A percentile compares a stretch with the other conserved stretches of the same genome.
phyloP scores from a whole-genome alignment of 1,139 yeast species.

The Entelexis paramagnoliae region DNA sequence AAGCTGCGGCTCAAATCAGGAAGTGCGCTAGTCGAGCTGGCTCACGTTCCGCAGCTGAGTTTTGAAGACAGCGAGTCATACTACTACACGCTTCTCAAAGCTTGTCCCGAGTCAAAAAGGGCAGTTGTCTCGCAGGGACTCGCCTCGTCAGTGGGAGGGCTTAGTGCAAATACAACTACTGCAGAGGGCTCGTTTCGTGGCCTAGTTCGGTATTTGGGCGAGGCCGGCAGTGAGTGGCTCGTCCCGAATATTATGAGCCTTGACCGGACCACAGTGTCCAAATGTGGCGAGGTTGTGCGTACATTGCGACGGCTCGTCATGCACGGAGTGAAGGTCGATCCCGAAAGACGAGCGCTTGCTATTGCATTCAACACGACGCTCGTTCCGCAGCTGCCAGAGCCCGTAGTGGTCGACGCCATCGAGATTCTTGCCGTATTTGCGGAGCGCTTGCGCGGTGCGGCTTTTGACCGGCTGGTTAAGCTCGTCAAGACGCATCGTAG shows the following conservation, averaged over 20 bases:
- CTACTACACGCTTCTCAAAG: constrained; percentile 1
- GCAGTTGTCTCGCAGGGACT: constrained; percentile 12
- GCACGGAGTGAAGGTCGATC: constrained; percentile 5
- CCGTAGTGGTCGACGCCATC: constrained; percentile 10
- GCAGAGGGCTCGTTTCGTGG: constrained; percentile 11
- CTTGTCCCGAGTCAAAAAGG: constrained; percentile 6
- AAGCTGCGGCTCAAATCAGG: constrained; percentile 30
- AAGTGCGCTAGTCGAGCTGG: constrained; percentile 5
- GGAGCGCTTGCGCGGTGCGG: not conserved
- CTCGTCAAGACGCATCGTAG: constrained; percentile 22
- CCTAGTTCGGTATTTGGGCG: not conserved
- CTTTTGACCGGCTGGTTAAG: constrained; percentile 20
- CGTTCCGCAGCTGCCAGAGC: not conserved
- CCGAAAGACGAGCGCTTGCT: constrained; percentile 9
- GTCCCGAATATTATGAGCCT: constrained; percentile 5
- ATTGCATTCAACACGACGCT: constrained; percentile 20
- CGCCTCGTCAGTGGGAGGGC: constrained; percentile 17
- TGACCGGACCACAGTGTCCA: constrained; percentile 1
- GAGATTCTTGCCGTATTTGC: constrained; percentile 16
- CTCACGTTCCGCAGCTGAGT: not conserved
- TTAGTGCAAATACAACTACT: constrained; percentile 11
- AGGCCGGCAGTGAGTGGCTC: constrained; percentile 2
- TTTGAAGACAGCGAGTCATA: not conserved
- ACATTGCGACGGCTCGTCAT: constrained; percentile 9
- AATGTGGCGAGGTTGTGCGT: not conserved